Evolutionary conservation across 164 flowering plant genomes (phyloP).

Genomic region (Umbilicus rupestris): DNA sequence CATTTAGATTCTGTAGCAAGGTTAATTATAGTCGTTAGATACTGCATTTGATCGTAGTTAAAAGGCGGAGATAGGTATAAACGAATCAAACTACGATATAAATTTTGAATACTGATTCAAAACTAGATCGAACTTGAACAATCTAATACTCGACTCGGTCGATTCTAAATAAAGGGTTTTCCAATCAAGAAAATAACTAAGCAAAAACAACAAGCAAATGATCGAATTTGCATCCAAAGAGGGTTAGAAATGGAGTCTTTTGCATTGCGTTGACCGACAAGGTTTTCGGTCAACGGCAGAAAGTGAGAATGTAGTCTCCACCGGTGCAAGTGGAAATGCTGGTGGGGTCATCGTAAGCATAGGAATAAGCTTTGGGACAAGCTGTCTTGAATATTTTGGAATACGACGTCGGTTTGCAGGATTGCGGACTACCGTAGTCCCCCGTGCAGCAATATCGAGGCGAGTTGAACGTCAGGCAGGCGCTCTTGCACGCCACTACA

Average conservation of each 20-base stretch:
- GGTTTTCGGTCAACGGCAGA: constrained; percentile 15
- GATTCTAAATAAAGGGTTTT: too few species aligned
- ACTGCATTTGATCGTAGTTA: too few species aligned
- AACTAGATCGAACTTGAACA: too few species aligned
- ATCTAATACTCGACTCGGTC: too few species aligned
- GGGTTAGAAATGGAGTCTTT: not conserved
- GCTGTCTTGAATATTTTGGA: constrained; percentile 64
- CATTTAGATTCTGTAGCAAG: too few species aligned
- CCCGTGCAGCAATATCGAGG: constrained; percentile 31
- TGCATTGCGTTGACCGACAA: not conserved
- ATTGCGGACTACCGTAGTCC: constrained; percentile 38
- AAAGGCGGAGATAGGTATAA: too few species aligned
- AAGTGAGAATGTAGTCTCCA: constrained; percentile 23
- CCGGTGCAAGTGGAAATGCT: constrained; percentile 20
- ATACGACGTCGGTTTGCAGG: constrained; percentile 60
- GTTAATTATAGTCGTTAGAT: too few species aligned
- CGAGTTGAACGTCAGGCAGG: constrained; percentile 57
- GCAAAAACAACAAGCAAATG: too few species aligned
- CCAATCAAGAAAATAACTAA: too few species aligned
- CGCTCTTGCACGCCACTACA: constrained; percentile 81
- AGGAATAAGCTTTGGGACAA: constrained; percentile 25
- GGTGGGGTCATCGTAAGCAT: constrained; percentile 21
- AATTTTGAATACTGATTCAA: too few species aligned
- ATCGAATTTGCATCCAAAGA: too few species aligned
- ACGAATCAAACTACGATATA: too few species aligned